Conservation (phyloP, 1,139 yeast species). For the Suhomyces kunorum region DNA sequence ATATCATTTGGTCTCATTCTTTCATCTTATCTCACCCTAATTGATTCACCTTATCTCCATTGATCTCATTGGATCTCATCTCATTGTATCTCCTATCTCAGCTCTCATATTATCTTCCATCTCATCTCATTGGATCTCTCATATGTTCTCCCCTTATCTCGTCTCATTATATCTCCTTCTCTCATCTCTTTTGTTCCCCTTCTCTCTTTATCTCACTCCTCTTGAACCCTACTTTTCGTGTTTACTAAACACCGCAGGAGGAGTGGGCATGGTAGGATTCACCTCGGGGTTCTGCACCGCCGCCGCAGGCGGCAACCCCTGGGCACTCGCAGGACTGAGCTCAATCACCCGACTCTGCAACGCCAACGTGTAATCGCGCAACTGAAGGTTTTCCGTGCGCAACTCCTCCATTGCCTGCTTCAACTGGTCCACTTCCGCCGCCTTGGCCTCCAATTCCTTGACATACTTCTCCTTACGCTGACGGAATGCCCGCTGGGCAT, state of each 20-base stretch:
- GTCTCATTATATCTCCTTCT: background rate
- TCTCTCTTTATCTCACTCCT: background rate
- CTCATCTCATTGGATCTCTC: too few relatives aligned
- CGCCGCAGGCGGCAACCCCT: constrained; percentile 7
- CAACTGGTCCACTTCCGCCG: constrained; percentile 58
- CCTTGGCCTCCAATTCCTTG: constrained; percentile 72
- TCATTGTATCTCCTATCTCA: too few relatives aligned
- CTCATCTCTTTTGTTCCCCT: background rate
- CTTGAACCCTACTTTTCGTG: constrained; percentile 4
- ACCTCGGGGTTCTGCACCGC: constrained; percentile 7
- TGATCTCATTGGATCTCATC: too few relatives aligned
- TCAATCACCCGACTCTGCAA: constrained; percentile 69
- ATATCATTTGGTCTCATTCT: too few relatives aligned
- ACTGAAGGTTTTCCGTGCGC: constrained; percentile 66
- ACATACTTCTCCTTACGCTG: constrained; percentile 76
- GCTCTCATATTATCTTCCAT: too few relatives aligned
- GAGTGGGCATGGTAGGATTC: constrained; percentile 34
- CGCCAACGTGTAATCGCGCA: constrained; percentile 71
- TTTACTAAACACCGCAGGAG: constrained; percentile 30
- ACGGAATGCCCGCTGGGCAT: constrained; percentile 86
- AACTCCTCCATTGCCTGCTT: constrained; percentile 64
- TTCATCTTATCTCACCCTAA: too few relatives aligned
- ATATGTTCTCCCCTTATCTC: background rate
- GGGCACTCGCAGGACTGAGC: constrained; percentile 15
- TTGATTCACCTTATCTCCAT: too few relatives aligned